Percentiles rank a stretch among this genome's conserved stretches.
Conservation (phyloP, 768 basidiomycete genomes). For the Sutorius australiensis region DNA sequence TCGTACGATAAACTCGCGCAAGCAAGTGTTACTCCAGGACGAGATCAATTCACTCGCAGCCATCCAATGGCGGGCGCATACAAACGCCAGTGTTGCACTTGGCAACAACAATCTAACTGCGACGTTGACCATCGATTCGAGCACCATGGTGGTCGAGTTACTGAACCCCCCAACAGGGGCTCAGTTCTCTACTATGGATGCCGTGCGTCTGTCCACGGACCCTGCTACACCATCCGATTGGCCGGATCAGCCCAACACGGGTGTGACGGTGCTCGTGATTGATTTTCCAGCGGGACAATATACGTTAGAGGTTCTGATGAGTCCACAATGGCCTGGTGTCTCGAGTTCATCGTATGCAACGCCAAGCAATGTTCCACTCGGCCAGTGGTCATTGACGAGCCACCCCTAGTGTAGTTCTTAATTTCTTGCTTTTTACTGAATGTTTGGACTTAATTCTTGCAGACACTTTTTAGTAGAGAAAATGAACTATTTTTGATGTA, state of each 20-base stretch:
- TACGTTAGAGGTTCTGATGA: conserved; percentile 82
- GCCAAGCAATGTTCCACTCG: conserved; percentile 67
- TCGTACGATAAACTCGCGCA: conserved; percentile 75
- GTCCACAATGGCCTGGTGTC: conserved; percentile 86
- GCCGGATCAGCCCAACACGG: conserved; percentile 71
- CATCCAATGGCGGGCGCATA: conserved; percentile 92
- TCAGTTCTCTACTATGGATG: conserved; percentile 50
- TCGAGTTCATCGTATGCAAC: conserved; percentile 56
- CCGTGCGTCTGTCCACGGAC: conserved; percentile 58
- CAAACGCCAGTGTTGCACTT: conserved; percentile 81
- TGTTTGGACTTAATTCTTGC: conserved; percentile 1
- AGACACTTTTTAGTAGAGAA: not conserved
- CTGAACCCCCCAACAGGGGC: conserved; percentile 66
- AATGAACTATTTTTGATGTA: not conserved
- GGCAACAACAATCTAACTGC: conserved; percentile 57
- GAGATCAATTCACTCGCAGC: conserved; percentile 63
- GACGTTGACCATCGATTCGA: conserved; percentile 65
- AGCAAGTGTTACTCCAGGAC: conserved; percentile 90
- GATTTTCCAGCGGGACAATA: conserved; percentile 62
- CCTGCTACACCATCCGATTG: conserved; percentile 55
- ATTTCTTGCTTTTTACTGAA: not conserved
- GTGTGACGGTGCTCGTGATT: conserved; percentile 78
- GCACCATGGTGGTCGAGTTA: conserved; percentile 64
- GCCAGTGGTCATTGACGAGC: conserved; percentile 73
- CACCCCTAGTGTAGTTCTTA: conserved; percentile 40